These are phyloP conservation scores for Lepidium africanum DNA, from an alignment of 345 rosid species.

Conservation along the genomic window DNA sequence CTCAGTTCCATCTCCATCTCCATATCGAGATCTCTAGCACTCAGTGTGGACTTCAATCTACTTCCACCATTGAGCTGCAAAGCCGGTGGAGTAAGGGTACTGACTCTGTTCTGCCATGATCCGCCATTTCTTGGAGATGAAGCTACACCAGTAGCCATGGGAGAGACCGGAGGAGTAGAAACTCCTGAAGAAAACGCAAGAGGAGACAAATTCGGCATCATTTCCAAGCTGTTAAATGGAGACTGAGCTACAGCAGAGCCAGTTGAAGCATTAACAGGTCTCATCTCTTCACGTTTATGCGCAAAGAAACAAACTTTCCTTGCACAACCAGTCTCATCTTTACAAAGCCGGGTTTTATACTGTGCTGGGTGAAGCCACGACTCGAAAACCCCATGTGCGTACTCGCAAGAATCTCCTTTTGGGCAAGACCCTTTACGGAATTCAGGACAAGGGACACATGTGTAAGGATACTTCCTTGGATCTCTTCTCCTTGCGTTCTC, in stretches of 20 bases:
- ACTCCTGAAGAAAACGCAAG: conserved; percentile 44
- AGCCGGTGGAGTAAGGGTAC: conserved; percentile 48
- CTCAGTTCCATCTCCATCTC: conserved; percentile 71
- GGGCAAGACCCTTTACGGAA: conserved; percentile 89
- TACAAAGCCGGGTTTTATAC: conserved; percentile 90
- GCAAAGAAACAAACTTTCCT: conserved; percentile 99
- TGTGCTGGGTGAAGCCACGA: conserved; percentile 99
- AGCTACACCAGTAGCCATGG: conserved; percentile 15
- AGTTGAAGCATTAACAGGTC: conserved; percentile 85
- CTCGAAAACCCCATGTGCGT: conserved; percentile 97
- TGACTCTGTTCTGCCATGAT: conserved; percentile 78
- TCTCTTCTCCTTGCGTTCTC: conserved; percentile 98
- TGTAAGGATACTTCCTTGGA: conserved; percentile 86
- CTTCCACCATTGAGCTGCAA: conserved; percentile 50
- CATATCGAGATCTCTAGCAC: conserved; percentile 68
- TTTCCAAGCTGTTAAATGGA: conserved; percentile 27
- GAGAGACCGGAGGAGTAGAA: conserved; percentile 59
- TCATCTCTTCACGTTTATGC: conserved; percentile 79
- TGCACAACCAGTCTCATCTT: conserved; percentile 80
- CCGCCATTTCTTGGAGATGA: conserved; percentile 26
- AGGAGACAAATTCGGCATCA: conserved; percentile 63
- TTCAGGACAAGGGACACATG: conserved; percentile 96
- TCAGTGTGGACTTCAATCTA: conserved; percentile 65
- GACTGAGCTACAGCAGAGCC: conserved; percentile 75
- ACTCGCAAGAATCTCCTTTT: conserved; percentile 87